Base-by-base conservation (phyloP, 2,329 filamentous ascomycete species). In the Truncatella angustata region DNA sequence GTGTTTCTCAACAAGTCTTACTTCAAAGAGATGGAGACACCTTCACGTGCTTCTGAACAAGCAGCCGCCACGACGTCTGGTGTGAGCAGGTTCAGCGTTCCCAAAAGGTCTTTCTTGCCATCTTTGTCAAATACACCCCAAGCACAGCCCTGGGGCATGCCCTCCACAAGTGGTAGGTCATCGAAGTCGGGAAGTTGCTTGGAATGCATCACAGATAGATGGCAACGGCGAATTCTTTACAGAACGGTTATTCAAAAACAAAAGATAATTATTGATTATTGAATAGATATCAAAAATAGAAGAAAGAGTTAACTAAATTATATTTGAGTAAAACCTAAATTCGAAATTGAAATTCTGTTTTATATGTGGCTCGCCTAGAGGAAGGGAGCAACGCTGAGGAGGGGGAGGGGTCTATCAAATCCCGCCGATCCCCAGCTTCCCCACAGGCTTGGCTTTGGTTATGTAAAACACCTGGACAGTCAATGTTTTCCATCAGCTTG, bases 41-140 rank as follows among this genome's bases (percentile, higher is more conserved):
- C 79, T 44, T 76, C 71, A 40, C 67, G 66, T 34, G 76, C 71
- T 55, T 80, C 76, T 3, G 62, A 61, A 4, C 65, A 68, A 0
- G 76, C 75, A 3, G 63, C 69, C 18, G 67, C 67, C 4, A 76
- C 66, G 3, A 78, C 70, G 0, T 71, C 63, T 0, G 74, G 71
- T 0, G 77, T 82, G 3, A 82, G 65, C 5, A 80, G 70, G 59
- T 83, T 82, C 23, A 82, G 63, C 0, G 77, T 81, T 3, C 79
- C 79, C 5, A 77, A 60, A 18, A 74, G 56, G 42, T 82, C 79
- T 40, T 77, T 78, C 47, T 73, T 64, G 12, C 74, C 76, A 49
- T 75, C 69, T 48, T 72, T 73, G 63, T 79, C 77, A 51, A 79
- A 80, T 3, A 81, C 9, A 2, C 79, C 78, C 79, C 78, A 81